Evolutionary conservation across 805 yeast genomes (phyloP).

Genomic region (Metschnikowia henanensis): DNA sequence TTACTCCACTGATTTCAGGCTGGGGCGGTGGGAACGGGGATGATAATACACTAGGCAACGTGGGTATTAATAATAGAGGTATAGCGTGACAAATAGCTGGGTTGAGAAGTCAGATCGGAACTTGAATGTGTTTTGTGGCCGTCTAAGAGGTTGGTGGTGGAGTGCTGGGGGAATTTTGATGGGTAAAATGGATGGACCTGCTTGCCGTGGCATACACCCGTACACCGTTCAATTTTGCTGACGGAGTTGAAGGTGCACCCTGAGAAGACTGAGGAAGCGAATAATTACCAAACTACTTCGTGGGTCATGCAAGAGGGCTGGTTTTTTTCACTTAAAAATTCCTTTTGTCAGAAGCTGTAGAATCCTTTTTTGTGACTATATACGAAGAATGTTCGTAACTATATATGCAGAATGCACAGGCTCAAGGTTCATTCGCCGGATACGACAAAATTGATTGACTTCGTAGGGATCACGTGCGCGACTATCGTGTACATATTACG

Average conservation of each 20-base stretch:
- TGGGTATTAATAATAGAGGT: too few relatives aligned
- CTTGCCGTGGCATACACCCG: constrained; percentile 18
- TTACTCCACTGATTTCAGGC: not conserved
- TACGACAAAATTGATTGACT: constrained; percentile 6
- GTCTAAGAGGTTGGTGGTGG: constrained; percentile 9
- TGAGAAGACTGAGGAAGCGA: not conserved
- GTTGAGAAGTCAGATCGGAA: not conserved
- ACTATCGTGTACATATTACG: not conserved
- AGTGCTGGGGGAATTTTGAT: constrained; percentile 11
- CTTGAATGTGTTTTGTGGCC: constrained; percentile 11
- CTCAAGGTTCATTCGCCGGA: too few relatives aligned
- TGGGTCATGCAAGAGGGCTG: too few relatives aligned
- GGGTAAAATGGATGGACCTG: constrained; percentile 15
- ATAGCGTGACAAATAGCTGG: not conserved
- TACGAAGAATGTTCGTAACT: too few relatives aligned
- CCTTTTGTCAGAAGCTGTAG: too few relatives aligned
- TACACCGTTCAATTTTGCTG: constrained; percentile 15
- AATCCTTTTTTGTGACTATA: too few relatives aligned
- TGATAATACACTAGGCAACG: not conserved
- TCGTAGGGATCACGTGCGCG: constrained; percentile 13
- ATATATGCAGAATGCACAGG: too few relatives aligned
- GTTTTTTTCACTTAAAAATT: too few relatives aligned
- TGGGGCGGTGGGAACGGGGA: not conserved
- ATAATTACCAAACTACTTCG: not conserved
- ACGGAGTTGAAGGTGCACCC: constrained; percentile 7